phyloP scores from a whole-genome alignment of 192 early-diverging fungal species.

The Fimicolochytrium jonesii region DNA sequence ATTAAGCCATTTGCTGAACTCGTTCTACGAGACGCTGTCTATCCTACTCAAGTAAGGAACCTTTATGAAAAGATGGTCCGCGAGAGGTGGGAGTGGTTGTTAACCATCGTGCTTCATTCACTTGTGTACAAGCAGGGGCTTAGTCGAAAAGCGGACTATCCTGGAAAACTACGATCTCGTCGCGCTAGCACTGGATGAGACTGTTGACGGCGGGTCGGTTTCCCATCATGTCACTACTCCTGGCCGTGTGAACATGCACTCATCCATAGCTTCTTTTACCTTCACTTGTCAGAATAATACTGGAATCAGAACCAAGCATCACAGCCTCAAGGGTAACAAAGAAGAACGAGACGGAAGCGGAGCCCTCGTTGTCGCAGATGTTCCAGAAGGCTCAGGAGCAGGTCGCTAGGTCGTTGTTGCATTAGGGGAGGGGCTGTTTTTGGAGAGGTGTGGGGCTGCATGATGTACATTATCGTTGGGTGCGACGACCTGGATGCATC shows the following conservation, averaged over 20 bases:
- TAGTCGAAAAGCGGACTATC: constrained; percentile 85
- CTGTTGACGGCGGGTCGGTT: constrained; percentile 84
- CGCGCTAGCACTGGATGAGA: constrained; percentile 86
- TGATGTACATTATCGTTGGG: too few relatives aligned
- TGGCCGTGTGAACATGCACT: neutral
- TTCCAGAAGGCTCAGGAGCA: constrained; percentile 43
- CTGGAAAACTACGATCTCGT: constrained; percentile 91
- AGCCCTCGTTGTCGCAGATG: constrained; percentile 47
- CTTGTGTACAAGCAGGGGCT: constrained; percentile 55
- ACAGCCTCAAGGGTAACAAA: constrained; percentile 47
- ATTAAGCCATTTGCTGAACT: constrained; percentile 69
- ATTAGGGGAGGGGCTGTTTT: constrained; percentile 19
- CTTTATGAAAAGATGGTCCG: too few relatives aligned
- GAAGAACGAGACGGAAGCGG: constrained; percentile 35
- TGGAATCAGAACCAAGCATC: constrained; percentile 40
- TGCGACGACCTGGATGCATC: too few relatives aligned
- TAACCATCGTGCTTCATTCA: too few relatives aligned
- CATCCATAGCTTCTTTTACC: neutral
- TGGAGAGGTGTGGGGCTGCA: too few relatives aligned
- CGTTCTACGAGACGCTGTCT: constrained; percentile 80
- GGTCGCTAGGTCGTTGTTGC: constrained; percentile 39
- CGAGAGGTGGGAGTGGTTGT: too few relatives aligned
- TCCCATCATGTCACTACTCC: neutral
- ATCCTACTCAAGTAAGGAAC: constrained; percentile 69
- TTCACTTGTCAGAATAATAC: constrained; percentile 29